A percentile compares a stretch with the other conserved stretches of the same genome.
Conservation (phyloP, 768 basidiomycete genomes). For the Tricholoma sp. region DNA sequence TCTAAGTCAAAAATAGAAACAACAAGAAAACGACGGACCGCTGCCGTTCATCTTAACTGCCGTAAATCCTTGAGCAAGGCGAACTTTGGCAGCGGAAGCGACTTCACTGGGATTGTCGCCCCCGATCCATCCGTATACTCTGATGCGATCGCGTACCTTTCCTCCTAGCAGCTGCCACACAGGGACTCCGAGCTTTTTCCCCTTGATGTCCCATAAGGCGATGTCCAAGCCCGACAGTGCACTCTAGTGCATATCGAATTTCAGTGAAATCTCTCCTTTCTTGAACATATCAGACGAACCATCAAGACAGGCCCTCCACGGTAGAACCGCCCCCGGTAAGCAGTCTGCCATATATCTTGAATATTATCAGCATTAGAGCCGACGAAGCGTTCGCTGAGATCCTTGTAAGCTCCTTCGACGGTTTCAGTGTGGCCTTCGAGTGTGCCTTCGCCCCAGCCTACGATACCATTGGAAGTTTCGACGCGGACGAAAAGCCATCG, state of each 20-base stretch:
- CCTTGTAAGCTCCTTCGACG: conserved; percentile 59
- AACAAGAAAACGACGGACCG: conserved; percentile 24
- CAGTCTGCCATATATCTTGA: conserved; percentile 68
- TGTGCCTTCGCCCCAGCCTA: conserved; percentile 75
- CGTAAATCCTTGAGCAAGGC: conserved; percentile 61
- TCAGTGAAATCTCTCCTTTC: neutral
- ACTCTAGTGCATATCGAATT: conserved; percentile 26
- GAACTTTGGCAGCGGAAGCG: conserved; percentile 41
- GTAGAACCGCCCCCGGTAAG: conserved; percentile 66
- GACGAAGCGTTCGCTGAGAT: conserved; percentile 55
- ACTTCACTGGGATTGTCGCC: conserved; percentile 53
- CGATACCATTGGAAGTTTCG: conserved; percentile 54
- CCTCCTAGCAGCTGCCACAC: conserved; percentile 68
- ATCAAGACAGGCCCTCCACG: conserved; percentile 69
- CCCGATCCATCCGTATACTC: conserved; percentile 59
- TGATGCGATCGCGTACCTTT: conserved; percentile 54
- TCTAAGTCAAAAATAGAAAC: neutral
- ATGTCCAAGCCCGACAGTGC: conserved; percentile 62
- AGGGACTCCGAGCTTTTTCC: conserved; percentile 65
- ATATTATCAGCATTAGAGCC: conserved; percentile 62
- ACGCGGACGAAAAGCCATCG: conserved; percentile 72
- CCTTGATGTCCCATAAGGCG: conserved; percentile 75
- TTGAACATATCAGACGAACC: conserved; percentile 27
- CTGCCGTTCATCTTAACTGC: conserved; percentile 74
- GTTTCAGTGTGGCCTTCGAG: conserved; percentile 74